Evolutionary conservation across 75 land plant species (phyloP), one percentile per base, ranked within the genome.

Genomic region (Ceratopteris richardii): DNA sequence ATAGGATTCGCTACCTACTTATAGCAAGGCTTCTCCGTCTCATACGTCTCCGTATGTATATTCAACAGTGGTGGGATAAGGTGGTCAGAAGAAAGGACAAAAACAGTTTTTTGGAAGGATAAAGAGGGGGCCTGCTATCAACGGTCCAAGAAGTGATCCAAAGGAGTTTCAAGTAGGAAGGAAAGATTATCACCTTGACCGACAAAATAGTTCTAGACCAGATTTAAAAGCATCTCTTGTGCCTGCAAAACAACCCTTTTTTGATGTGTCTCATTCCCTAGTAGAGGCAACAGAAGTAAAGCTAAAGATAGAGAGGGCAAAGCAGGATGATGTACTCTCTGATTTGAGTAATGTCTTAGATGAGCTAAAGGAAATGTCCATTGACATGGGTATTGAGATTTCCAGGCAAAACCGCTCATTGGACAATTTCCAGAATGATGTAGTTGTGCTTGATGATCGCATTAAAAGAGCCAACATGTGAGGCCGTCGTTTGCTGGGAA

Each of bases 341-440:
- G 95, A 88, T 56, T 64, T 92, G 53, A 92, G 98, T 53, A 73
- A 78, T 66, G 56, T 92, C 9, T 43, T 92, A 51, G 95, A 66
- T 41, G 77, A 88, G 60, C 69, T 92, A 67, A 92, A 92, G 77
- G 77, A 71, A 16, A 92, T 92, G 98, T 88, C 95, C 6, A 51
- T 82, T 20, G 95, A 85, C 72, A 92, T 92, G 98, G 86, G 89
- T 2, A 54, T 77, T 52, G 98, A 92, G 62, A 82, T 92, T 50
- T 84, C 68, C 19, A 76, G 94, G 97, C n/a, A n/a, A n/a, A n/a
- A n/a, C n/a, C n/a, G n/a, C n/a, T n/a, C n/a, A n/a, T n/a, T n/a
- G n/a, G n/a, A n/a, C n/a, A n/a, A n/a, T n/a, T n/a, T n/a, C n/a
- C n/a, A n/a, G n/a, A n/a, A n/a, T n/a, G n/a, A n/a, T n/a, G n/a